Base-by-base conservation (phyloP, 2,329 filamentous ascomycete species). In the Hymenoscyphus albidus region DNA sequence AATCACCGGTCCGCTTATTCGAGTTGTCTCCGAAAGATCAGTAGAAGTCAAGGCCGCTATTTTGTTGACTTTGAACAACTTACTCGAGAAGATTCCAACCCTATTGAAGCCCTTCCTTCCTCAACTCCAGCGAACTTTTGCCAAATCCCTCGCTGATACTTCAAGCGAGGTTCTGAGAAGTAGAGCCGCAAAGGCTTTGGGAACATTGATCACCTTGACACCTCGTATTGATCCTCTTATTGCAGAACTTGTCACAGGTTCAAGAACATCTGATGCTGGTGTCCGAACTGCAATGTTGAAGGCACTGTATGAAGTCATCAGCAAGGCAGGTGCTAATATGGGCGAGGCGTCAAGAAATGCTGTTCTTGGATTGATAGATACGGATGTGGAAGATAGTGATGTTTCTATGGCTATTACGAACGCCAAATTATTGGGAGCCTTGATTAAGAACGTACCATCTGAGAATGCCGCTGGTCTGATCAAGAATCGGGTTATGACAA, bases 271-370 rank as follows among this genome's bases (percentile, higher is more conserved):
- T 1, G 94, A 98, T 74, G 75, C 87, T 5, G 94, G 94, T 57
- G 95, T 99, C 69, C 91, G 87, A 78, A 95, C 90, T 70, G 95
- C 95, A 35, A 99, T 99, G 95, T 84, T 99, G 73, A 97, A 96
- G 81, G 95, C 95, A 2, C 80, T 99, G 57, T 97, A 96, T 75
- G 94, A 98, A 75, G 95, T 99, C 38, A 89, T 99, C 66, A 94
- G 92, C 81, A 97, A 97, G 78, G 94, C 93, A 18, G 95, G 95
- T 62, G 83, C 84, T 64, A 97, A 94, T 78, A 99, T 99, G 95
- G 93, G 91, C 72, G 95, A 98, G 73, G 81, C 88, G 27, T 97
- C 94, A 58, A 88, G 93, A 63, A 85, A 88, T 66, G 88, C 93
- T n/a, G 92, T 99, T 32, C 81, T 99, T 59, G 85, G 86, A 55